Base-by-base conservation (phyloP, 1,284 basidiomycete species). In the Volvariella surrecta region DNA sequence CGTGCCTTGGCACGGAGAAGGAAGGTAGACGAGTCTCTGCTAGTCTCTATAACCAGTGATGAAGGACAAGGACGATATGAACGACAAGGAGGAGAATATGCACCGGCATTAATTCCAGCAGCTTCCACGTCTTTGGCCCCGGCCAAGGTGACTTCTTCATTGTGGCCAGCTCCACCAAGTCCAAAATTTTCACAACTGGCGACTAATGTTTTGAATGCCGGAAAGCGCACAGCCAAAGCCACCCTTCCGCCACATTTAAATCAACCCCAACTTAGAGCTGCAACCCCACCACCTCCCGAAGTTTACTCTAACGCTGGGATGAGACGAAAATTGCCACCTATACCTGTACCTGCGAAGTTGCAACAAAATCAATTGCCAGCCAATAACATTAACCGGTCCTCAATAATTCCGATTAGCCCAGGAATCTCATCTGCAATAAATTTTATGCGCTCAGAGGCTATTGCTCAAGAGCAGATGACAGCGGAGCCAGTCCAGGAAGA, bases 381-480 rank as follows among this genome's bases (percentile, higher is more conserved):
- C 42, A 48, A 50, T 41, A 56, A 61, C 42, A 28, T n/a, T n/a
- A n/a, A n/a, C n/a, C 62, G 68, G 44, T 59, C 52, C 35, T 72
- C 70, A 3, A 64, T 72, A 32, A 73, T 73, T 37, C 66, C 71
- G 28, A 53, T 71, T 35, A 72, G 64, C 50, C 68, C 70, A 1
- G 70, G 62, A 2, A 71, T 74, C 20, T 63, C 68, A 10, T 68
- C 67, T 41, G 71, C 72, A 10, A 62, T 73, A 24, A 62, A 61
- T 35, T 72, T 60, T 48, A 66, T 73, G 57, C 58, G 65, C 32
- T 57, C 58, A 41, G 55, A 42, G 24, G 43, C 42, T 6, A 40
- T 35, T 35, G 34, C 37, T 19, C 37, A 54, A 21, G 63, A 62
- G 40, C 54, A 57, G 22, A 43, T 52, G 47, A 45, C 47, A 40